Base-by-base conservation (phyloP, 2,329 filamentous ascomycete species). In the Aspergillus calidoustus region DNA sequence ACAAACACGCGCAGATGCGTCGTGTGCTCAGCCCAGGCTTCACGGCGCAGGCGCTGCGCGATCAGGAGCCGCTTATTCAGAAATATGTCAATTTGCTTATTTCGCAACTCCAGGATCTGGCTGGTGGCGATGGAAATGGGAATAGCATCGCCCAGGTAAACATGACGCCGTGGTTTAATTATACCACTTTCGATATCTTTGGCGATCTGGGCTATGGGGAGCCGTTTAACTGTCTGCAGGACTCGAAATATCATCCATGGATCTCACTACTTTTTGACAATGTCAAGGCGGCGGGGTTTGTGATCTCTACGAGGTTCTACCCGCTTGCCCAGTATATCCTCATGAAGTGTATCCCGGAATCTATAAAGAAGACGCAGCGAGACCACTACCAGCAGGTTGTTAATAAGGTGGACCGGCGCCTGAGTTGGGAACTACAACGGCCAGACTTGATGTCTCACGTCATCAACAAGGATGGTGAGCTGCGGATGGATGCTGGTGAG, bases 161-260 rank as follows among this genome's bases (percentile, higher is more conserved):
- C 17, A 61, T 72, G 19, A 59, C 58, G 0, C 61, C 59, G 17
- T 71, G 68, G 68, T 67, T 68, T 50, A 71, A 72, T 52, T 72
- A 69, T 54, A 68, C 64, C 6, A 73, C 72, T 11, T 77, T 77
- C 59, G 75, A 77, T 47, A 61, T 76, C 5, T 76, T 76, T 56
- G 75, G 75, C 13, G 74, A 76, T 30, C 65, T 76, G 6, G 67
- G 70, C 7, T 76, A 75, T 48, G 73, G 72, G 7, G 71, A 76
- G 51, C 65, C 74, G 0, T 76, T 76, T 49, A 66, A 69, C 43
- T 74, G 72, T 60, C 68, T 76, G 3, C 62, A 66, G 7, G 52
- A 68, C n/a, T 69, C 62, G 31, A 59, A 64, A 17, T 68, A 71
- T 25, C 74, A 76, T 51, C 66, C 65, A 44, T 76, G 74, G 73